phyloP scores from a whole-genome alignment of 2,329 filamentous ascomycete genomes.

The Scytalidium lignicola region DNA sequence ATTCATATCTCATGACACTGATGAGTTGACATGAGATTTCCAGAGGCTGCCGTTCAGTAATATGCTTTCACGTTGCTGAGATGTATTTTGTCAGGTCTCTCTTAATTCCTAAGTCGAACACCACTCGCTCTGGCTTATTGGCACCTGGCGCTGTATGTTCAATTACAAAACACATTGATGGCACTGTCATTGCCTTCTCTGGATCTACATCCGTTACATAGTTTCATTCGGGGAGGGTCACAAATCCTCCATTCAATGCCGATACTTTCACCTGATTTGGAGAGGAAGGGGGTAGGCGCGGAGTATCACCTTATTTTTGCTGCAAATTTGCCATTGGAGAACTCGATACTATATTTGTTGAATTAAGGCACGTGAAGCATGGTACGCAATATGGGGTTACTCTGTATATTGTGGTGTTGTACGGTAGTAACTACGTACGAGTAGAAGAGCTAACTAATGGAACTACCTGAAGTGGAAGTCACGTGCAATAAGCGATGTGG shows the following conservation, averaged over 20 bases:
- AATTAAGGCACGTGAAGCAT: no score
- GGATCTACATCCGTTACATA: slow-evolving; percentile 41
- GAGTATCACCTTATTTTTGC: not conserved
- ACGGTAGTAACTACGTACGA: no score
- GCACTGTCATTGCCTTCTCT: slow-evolving; percentile 39
- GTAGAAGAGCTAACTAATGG: no score
- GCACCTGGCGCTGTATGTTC: slow-evolving; percentile 33
- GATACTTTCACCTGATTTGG: slow-evolving; percentile 26
- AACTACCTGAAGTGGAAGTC: no score
- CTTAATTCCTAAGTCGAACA: slow-evolving; percentile 51
- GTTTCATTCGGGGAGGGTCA: slow-evolving; percentile 41
- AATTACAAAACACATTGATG: slow-evolving; percentile 48
- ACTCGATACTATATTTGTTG: no score
- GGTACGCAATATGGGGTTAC: no score
- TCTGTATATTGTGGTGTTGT: no score
- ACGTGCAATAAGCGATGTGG: no score
- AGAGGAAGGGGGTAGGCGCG: slow-evolving; percentile 4
- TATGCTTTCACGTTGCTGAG: slow-evolving; percentile 37
- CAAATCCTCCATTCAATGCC: slow-evolving; percentile 33
- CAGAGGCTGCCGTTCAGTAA: slow-evolving; percentile 41
- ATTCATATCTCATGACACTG: no score
- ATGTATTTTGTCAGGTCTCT: slow-evolving; percentile 39
- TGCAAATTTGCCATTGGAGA: not conserved
- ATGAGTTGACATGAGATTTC: no score
- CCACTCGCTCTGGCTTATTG: slow-evolving; percentile 10